These are phyloP conservation scores for Suillus subluteus DNA, from an alignment of 768 basidiomycete species.

Conservation along the genomic window DNA sequence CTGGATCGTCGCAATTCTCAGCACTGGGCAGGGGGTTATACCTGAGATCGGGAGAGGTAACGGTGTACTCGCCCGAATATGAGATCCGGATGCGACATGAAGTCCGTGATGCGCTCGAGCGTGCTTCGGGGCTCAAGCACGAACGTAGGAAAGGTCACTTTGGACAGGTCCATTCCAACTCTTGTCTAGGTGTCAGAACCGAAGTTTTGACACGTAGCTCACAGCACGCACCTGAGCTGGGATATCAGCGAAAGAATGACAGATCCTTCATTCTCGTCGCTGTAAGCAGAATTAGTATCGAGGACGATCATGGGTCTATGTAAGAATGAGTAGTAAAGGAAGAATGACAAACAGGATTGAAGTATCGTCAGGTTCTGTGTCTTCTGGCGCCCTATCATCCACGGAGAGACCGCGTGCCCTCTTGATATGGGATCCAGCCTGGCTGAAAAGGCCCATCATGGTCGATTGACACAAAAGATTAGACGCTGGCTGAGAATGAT, in stretches of 20 bases:
- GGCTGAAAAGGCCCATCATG: slow-evolving; percentile 84
- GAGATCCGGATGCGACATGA: slow-evolving; percentile 98
- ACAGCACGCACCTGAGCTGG: slow-evolving; percentile 70
- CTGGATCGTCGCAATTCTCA: slow-evolving; percentile 76
- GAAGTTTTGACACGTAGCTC: slow-evolving; percentile 1
- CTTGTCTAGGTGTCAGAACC: slow-evolving; percentile 40
- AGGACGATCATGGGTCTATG: slow-evolving; percentile 33
- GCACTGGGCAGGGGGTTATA: slow-evolving; percentile 52
- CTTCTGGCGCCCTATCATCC: slow-evolving; percentile 75
- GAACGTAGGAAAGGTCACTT: slow-evolving; percentile 93
- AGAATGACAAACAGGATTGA: slow-evolving; percentile 74
- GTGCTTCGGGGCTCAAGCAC: slow-evolving; percentile 97
- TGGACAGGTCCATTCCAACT: slow-evolving; percentile 95
- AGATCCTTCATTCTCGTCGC: slow-evolving; percentile 93
- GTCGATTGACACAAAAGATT: slow-evolving; percentile 21
- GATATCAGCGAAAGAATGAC: slow-evolving; percentile 86
- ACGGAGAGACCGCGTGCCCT: slow-evolving; percentile 70
- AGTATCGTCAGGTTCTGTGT: slow-evolving; percentile 88
- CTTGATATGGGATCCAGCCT: slow-evolving; percentile 64
- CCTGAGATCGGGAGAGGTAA: neutral
- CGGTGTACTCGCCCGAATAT: slow-evolving; percentile 77
- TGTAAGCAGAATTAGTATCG: slow-evolving; percentile 44
- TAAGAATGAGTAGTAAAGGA: slow-evolving; percentile 27
- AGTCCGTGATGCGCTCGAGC: slow-evolving; percentile 98
- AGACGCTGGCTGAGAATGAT: slow-evolving; percentile 1